Evolutionary conservation across 768 basidiomycete genomes (phyloP).

Genomic region (Podaxis sp.): DNA sequence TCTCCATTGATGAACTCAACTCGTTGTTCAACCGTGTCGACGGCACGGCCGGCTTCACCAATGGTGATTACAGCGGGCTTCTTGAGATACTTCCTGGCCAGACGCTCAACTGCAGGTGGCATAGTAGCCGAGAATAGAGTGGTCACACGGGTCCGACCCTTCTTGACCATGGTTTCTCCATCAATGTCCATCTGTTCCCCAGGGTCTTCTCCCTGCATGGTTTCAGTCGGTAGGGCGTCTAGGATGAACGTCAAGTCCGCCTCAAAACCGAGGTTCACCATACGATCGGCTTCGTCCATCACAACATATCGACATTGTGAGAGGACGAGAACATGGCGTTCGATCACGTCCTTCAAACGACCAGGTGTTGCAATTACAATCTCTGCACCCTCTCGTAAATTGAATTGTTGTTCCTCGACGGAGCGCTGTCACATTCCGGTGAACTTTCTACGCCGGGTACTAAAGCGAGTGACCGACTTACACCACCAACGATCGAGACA

Average conservation of each 20-base stretch:
- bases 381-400: conserved; percentile 95
- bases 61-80: conserved; percentile 95
- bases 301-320: conserved; percentile 98
- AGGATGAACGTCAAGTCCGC: conserved; percentile 91
- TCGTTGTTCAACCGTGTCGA: conserved; percentile 95
- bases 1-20: conserved; percentile 92
- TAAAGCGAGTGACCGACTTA: conserved; percentile 30
- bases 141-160: conserved; percentile 85
- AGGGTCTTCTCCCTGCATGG: conserved; percentile 82
- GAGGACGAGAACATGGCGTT: conserved; percentile 91
- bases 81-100: conserved; percentile 91
- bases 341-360: conserved; percentile 96
- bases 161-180: conserved; percentile 60
- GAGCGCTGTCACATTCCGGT: conserved; percentile 49
- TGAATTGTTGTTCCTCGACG: conserved; percentile 97
- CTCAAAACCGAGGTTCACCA: conserved; percentile 98
- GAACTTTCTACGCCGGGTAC: conserved; percentile 1
- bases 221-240: conserved; percentile 83
- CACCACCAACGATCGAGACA: conserved; percentile 98
- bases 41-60: conserved; percentile 95
- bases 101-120: conserved; percentile 94
- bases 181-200: conserved; percentile 78
- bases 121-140: conserved; percentile 98
- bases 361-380: conserved; percentile 99
- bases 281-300: conserved; percentile 99